phyloP scores from a whole-genome alignment of 495 filamentous ascomycete genomes.

The Cercophora samala region DNA sequence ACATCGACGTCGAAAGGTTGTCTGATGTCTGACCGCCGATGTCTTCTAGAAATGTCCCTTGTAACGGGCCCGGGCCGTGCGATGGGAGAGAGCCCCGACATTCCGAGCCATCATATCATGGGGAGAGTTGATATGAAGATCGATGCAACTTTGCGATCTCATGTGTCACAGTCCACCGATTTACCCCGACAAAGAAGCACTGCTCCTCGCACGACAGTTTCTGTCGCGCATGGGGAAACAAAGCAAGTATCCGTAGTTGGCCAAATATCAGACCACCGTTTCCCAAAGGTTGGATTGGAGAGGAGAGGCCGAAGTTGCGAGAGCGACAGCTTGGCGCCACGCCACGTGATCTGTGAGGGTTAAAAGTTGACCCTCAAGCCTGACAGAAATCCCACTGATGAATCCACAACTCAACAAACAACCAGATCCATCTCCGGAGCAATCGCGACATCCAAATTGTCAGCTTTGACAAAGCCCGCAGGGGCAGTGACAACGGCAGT shows the following conservation, averaged over 20 bases:
- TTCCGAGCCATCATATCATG: background rate
- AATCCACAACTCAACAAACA: background rate
- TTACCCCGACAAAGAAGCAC: background rate
- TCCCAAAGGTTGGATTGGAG: background rate
- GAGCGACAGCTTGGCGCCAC: background rate
- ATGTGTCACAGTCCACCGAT: background rate
- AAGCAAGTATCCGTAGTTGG: background rate
- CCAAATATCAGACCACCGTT: background rate
- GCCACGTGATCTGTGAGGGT: background rate
- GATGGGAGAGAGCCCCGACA: background rate
- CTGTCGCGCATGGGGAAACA: background rate
- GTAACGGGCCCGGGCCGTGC: background rate
- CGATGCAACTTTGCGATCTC: background rate
- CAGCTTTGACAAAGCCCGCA: background rate
- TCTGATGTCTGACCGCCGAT: background rate
- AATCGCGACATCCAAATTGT: background rate
- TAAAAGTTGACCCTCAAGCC: background rate
- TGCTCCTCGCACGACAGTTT: background rate
- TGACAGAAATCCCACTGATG: background rate
- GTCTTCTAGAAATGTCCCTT: background rate
- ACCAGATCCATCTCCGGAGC: background rate
- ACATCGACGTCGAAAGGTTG: conserved; percentile 12
- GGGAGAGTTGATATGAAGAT: background rate
- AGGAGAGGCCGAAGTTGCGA: background rate
- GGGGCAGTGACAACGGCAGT: background rate